Conservation (phyloP, 345 rosid species). For the Arabis hirsuta region DNA sequence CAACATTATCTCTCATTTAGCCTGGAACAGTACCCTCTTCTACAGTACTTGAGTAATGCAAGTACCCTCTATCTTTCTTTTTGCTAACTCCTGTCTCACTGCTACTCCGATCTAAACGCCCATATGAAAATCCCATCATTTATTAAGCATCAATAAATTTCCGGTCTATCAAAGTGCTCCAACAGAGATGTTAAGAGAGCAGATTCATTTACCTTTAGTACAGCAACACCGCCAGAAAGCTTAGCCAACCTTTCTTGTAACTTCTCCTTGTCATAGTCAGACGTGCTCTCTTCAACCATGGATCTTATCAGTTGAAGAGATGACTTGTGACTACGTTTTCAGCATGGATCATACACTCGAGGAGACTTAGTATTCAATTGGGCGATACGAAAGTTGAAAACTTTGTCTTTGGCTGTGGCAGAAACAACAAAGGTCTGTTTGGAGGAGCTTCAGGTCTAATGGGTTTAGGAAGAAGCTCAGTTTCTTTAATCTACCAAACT, state of each 20-base stretch:
- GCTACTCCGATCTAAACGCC: slow-evolving; percentile 91
- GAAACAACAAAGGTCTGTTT: slow-evolving; percentile 74
- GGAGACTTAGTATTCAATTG: slow-evolving; percentile 64
- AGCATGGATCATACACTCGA: slow-evolving; percentile 79
- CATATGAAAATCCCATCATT: slow-evolving; percentile 11
- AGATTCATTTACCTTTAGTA: slow-evolving; percentile 69
- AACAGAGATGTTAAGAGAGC: slow-evolving; percentile 19
- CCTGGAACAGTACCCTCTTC: slow-evolving; percentile 99
- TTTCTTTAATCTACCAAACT: slow-evolving; percentile 76
- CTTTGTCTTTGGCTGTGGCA: slow-evolving; percentile 83
- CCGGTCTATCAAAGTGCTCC: neutral
- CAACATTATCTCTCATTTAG: too few species aligned
- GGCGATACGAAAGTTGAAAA: slow-evolving; percentile 49
- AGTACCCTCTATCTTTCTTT: slow-evolving; percentile 97
- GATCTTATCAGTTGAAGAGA: slow-evolving; percentile 63
- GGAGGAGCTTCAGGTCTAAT: slow-evolving; percentile 89
- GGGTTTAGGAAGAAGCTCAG: slow-evolving; percentile 80
- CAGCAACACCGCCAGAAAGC: slow-evolving; percentile 97
- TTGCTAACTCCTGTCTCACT: slow-evolving; percentile 93
- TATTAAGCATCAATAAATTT: neutral
- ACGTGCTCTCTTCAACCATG: slow-evolving; percentile 72
- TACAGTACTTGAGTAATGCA: slow-evolving; percentile 96
- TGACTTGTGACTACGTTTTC: slow-evolving; percentile 65
- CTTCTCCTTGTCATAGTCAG: slow-evolving; percentile 95
- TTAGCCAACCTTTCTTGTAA: slow-evolving; percentile 94